Base-by-base conservation (phyloP, 495 filamentous ascomycete genomes). In the Chaetomium fimeti region DNA sequence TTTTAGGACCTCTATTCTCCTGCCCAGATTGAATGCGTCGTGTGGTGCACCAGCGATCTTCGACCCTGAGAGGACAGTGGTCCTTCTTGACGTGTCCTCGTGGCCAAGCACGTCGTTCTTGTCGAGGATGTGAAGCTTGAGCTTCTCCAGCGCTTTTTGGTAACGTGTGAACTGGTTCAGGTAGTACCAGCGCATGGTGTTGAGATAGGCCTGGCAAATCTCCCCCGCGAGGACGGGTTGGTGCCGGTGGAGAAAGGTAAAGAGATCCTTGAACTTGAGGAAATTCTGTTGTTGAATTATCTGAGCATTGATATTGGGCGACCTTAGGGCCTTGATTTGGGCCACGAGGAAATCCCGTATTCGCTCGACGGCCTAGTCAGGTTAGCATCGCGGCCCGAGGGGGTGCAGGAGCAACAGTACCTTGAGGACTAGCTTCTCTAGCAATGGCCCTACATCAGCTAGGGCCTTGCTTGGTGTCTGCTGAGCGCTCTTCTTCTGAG, bases 141-240 rank as follows among this genome's bases (percentile, higher is more conserved):
- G 81, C 71, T 92, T 96, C 61, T 88, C 87, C 0, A 98, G 84
- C 0, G 93, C 84, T 63, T 87, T 85, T 57, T 88, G 84, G 73
- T 98, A 98, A 20, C 93, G 90, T 5, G 86, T 88, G 73, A 98
- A 98, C 74, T 97, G 88, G 63, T 89, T 93, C 45, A 87, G 78
- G 70, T 98, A 98, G 69, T 98, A 98, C 94, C 94, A 98, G 51
- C 92, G 86, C 93, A 98, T 97, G 9, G 94, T 98, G 77, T 97
- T 96, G 76, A 96, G 88, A 68, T 98, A 98, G 8, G 94, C 94
- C 77, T 93, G 91, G 22, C 85, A 86, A 67, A 98, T 96, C 71
- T 97, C 90, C 42, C 91, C 88, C 2, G 91, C 90, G 7, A 98
- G 84, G 28, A 84, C 79, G 1, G 87, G 79, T 68, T 98, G 92